phyloP scores from a whole-genome alignment of 1,139 yeast genomes.

The Magnusiomyces fungicola region DNA sequence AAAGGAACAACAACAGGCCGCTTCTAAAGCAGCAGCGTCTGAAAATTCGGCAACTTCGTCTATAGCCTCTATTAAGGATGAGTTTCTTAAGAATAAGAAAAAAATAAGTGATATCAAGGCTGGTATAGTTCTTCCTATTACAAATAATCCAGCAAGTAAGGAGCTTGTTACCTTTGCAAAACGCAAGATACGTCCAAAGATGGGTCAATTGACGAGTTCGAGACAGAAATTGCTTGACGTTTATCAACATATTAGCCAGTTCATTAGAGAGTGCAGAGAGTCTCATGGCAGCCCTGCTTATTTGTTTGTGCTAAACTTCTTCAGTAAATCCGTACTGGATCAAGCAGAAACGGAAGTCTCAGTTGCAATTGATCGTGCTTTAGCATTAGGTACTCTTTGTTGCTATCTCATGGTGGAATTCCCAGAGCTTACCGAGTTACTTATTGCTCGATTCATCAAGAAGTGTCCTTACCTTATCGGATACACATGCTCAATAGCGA shows the following conservation, averaged over 20 bases:
- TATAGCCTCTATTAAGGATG: too few relatives aligned
- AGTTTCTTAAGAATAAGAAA: constrained; percentile 46
- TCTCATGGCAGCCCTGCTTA: constrained; percentile 45
- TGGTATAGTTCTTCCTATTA: constrained; percentile 36
- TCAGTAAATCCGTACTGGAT: constrained; percentile 75
- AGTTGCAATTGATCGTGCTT: constrained; percentile 68
- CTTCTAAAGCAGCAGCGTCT: too few relatives aligned
- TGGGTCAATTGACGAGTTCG: constrained; percentile 85
- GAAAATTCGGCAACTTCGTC: too few relatives aligned
- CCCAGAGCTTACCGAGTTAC: constrained; percentile 58
- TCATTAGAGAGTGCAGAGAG: constrained; percentile 42
- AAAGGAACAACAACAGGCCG: too few relatives aligned
- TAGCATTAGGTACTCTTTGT: constrained; percentile 70
- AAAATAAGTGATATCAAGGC: constrained; percentile 54
- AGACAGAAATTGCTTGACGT: constrained; percentile 49
- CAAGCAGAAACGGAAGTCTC: constrained; percentile 93
- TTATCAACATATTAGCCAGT: constrained; percentile 40
- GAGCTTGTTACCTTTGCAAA: constrained; percentile 38
- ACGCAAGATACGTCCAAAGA: constrained; percentile 74
- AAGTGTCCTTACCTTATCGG: constrained; percentile 90
- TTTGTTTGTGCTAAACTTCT: constrained; percentile 69
- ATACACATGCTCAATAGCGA: constrained; percentile 60
- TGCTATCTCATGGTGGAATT: constrained; percentile 46
- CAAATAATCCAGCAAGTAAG: constrained; percentile 35
- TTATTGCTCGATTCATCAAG: constrained; percentile 77